phyloP scores from a whole-genome alignment of 2,329 filamentous ascomycete genomes.

The Emericellopsis cladophorae region DNA sequence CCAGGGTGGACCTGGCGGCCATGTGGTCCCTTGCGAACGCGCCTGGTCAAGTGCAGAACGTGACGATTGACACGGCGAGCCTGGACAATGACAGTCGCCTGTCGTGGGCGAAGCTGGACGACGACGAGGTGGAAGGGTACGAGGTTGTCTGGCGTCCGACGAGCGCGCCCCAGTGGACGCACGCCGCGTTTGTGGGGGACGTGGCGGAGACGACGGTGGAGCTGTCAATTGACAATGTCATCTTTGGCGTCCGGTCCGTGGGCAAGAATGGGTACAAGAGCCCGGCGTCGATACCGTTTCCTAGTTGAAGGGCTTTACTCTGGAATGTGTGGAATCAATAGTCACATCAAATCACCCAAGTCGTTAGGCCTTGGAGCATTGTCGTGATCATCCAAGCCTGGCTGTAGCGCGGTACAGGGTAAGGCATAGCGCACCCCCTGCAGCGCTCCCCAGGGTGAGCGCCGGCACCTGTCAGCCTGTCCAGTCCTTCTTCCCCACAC shows the following conservation, averaged over 20 bases:
- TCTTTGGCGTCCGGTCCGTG: constrained; percentile 41
- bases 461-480: no score
- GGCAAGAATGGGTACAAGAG: constrained; percentile 36
- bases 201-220: constrained; percentile 29
- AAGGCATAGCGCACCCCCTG: no score
- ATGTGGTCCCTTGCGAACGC: constrained; percentile 40
- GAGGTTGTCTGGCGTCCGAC: constrained; percentile 44
- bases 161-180: constrained; percentile 35
- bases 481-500: not conserved
- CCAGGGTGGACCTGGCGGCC: constrained; percentile 38
- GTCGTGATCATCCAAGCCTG: no score
- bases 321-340: no score
- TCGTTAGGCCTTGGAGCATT: no score
- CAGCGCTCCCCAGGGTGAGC: no score
- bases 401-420: no score
- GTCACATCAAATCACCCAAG: no score
- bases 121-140: constrained; percentile 26
- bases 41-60: constrained; percentile 34
- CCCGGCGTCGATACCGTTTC: constrained; percentile 25
- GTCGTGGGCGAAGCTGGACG: constrained; percentile 30
- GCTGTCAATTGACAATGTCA: constrained; percentile 43
- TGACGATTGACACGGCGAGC: constrained; percentile 30
- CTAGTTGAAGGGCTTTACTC: not conserved
- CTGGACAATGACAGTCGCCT: constrained; percentile 36
- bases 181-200: constrained; percentile 32